Evolutionary conservation across 2,329 filamentous ascomycete genomes (phyloP).

Genomic region (Colletotrichum tropicicola): DNA sequence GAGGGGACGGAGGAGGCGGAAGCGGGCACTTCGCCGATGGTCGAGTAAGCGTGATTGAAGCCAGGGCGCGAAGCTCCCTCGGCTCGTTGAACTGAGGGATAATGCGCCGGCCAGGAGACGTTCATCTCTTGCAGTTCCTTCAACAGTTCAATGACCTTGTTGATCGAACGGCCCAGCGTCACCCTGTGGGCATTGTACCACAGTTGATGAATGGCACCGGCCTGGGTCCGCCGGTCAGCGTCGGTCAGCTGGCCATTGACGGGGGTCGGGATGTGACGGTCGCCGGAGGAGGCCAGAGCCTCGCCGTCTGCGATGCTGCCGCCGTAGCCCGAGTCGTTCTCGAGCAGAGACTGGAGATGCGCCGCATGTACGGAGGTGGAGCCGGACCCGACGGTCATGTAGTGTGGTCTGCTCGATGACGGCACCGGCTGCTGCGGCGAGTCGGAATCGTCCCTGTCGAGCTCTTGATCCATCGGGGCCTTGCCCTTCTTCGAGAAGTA

Average conservation of each 20-base stretch:
- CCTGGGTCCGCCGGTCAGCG: conserved; percentile 62
- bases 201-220: conserved; percentile 89
- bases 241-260: conserved; percentile 47
- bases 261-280: conserved; percentile 30
- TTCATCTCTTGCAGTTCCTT: conserved; percentile 90
- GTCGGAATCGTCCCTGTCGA: conserved; percentile 36
- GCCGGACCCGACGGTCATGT: conserved; percentile 89
- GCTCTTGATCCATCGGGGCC: conserved; percentile 45
- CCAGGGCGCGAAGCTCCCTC: conserved; percentile 66
- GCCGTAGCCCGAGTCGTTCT: conserved; percentile 92
- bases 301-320: conserved; percentile 78
- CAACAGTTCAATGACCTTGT: conserved; percentile 83
- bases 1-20: conserved; percentile 45
- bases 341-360: conserved; percentile 81
- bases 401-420: conserved; percentile 55
- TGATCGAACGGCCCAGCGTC: conserved; percentile 87
- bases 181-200: conserved; percentile 94
- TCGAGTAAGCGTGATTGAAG: conserved; percentile 71
- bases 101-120: conserved; percentile 90
- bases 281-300: conserved; percentile 44
- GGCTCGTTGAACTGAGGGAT: conserved; percentile 81
- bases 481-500: conserved; percentile 66
- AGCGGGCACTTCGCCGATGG: conserved; percentile 56
- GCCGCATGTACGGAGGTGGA: conserved; percentile 83
- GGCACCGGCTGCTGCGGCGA: conserved; percentile 34